phyloP scores from a whole-genome alignment of 805 yeast genomes.

The Ogataea siamensis region DNA sequence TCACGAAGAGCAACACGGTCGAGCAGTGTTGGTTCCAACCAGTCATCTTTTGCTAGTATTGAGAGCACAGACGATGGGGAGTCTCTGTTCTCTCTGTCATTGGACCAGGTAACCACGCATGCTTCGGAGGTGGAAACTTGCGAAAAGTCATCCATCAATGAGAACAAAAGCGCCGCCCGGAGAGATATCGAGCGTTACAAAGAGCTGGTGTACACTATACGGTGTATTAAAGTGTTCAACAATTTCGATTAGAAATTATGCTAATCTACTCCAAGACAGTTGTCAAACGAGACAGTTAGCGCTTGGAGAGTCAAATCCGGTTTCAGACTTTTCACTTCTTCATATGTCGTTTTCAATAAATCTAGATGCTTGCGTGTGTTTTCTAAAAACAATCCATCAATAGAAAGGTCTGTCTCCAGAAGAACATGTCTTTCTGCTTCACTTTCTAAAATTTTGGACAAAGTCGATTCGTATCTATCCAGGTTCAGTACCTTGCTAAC shows the following conservation, averaged over 20 bases:
- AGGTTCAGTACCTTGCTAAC: constrained; percentile 31
- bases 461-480: constrained; percentile 18
- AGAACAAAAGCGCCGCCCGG: no score
- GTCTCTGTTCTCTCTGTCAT: constrained; percentile 10
- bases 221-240: constrained; percentile 29
- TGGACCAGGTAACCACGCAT: constrained; percentile 2
- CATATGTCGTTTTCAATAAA: constrained; percentile 13
- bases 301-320: constrained; percentile 6
- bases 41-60: constrained; percentile 6
- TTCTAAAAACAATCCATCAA: constrained; percentile 25
- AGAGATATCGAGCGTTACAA: constrained; percentile 20
- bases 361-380: constrained; percentile 8
- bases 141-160: no score
- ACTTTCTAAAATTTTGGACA: constrained; percentile 26
- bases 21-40: constrained; percentile 7
- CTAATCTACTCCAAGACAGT: constrained; percentile 7
- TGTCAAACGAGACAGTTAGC: constrained; percentile 13
- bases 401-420: constrained; percentile 52
- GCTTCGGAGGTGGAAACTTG: no score
- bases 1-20: constrained; percentile 8
- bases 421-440: constrained; percentile 35
- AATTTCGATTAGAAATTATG: constrained; percentile 2
- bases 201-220: constrained; percentile 29
- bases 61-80: constrained; percentile 9
- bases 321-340: constrained; percentile 5